Evolutionary conservation across 225 moss, liverwort and hornwort species (phyloP), one percentile per base, ranked within the genome.

Genomic region (Polytrichum commune): DNA sequence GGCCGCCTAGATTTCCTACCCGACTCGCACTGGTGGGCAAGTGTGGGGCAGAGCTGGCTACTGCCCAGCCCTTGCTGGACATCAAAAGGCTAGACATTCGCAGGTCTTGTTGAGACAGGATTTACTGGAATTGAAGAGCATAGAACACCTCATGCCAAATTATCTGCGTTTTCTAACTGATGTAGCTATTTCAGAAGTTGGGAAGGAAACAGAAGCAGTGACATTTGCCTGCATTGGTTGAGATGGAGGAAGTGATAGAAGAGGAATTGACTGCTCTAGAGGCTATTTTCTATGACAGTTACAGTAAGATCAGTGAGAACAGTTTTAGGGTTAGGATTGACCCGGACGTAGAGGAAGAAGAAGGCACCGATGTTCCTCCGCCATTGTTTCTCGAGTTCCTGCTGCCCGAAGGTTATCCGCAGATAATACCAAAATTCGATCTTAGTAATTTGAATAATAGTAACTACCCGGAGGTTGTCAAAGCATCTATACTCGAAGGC

Each of bases 221-320:
- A 24, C 60, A 60, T 22, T 60, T 2, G n/a, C 18, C 38, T 8
- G 46, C 13, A 13, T 46, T 46, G 46, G 46, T 69, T 29, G 32
- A 19, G 55, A 97, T 97, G 97, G 94, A 89, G 74, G 96, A 94
- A 64, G 85, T 88, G 76, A 92, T 97, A 74, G 94, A 91, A 69
- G 97, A 97, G 85, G 97, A 97, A 80, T 71, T 94, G 77, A 83
- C 88, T n/a, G 97, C 97, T 26, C 75, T 97, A 23, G 97, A 97
- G 76, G 92, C 97, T 6, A 97, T 97, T 56, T 97, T 85, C 77
- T 94, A 97, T 64, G 97, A 97, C 58, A 92, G 91, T 58, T 97
- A 88, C 72, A 94, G 97, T 79, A 97, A 91, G 84, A 88, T 94
- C 66, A 90, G 86, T 73, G 97, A 94, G 60, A 88, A 82, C 71